These are phyloP conservation scores for Neopestalotiopsis clavispora DNA, from an alignment of 2,329 filamentous ascomycete species.

Conservation along the genomic window DNA sequence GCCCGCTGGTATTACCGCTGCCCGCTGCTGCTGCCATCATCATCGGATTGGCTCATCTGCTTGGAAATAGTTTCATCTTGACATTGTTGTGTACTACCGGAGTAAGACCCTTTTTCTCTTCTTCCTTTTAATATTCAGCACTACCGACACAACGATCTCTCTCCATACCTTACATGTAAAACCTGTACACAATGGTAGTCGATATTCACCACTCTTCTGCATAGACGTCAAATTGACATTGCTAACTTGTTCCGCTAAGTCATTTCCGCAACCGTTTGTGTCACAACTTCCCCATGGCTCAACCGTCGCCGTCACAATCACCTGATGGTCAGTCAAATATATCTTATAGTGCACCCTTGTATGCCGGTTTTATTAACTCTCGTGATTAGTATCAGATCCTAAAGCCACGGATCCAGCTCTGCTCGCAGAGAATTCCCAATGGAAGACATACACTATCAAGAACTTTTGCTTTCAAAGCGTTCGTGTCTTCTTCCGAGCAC, in stretches of 20 bases:
- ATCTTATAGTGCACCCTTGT: too few species aligned
- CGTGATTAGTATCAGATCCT: neutral
- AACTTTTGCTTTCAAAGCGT: slow-evolving; percentile 73
- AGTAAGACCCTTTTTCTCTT: neutral
- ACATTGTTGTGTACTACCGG: neutral
- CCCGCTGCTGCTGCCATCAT: neutral
- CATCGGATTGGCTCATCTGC: neutral
- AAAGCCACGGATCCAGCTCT: slow-evolving; percentile 70
- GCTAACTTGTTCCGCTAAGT: neutral
- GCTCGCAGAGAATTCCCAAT: slow-evolving; percentile 75
- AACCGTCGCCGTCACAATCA: neutral
- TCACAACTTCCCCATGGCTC: neutral
- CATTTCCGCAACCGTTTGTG: neutral
- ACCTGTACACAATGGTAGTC: neutral
- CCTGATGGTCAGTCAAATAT: neutral
- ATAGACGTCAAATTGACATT: neutral
- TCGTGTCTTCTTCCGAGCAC: slow-evolving; percentile 82
- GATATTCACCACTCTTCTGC: neutral
- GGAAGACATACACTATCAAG: slow-evolving; percentile 74
- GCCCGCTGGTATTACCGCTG: neutral
- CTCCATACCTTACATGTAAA: neutral
- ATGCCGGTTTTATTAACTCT: neutral
- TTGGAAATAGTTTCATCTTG: neutral
- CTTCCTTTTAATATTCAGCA: too few species aligned
- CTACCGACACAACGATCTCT: too few species aligned